These are phyloP conservation scores for Ilex asprella DNA, from an alignment of 257 asterid genomes.

Conservation along the genomic window DNA sequence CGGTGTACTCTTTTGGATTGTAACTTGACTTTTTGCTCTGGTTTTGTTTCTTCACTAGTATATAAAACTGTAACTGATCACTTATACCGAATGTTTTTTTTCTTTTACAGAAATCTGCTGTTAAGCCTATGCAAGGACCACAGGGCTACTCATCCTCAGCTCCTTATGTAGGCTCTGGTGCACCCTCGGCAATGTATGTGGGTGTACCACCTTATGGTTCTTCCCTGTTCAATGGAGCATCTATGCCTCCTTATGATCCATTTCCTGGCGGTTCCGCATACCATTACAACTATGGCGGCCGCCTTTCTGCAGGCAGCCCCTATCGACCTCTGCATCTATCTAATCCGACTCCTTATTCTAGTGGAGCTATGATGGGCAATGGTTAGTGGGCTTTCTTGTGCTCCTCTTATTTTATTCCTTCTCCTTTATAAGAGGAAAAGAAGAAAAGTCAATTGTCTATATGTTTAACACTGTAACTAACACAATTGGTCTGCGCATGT, in stretches of 20 bases:
- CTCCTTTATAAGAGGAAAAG: background rate
- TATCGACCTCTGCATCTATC: conserved; percentile 65
- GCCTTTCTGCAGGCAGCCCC: conserved; percentile 75
- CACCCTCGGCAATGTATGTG: conserved; percentile 74
- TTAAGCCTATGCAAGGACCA: conserved; percentile 60
- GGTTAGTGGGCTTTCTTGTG: conserved; percentile 16
- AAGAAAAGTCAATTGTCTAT: too few relatives aligned
- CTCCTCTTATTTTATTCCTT: conserved; percentile 7
- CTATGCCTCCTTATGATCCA: conserved; percentile 78
- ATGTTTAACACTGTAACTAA: too few relatives aligned
- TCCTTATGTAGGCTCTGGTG: conserved; percentile 64
- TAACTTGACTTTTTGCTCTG: background rate
- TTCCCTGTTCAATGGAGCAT: conserved; percentile 59
- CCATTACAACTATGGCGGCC: conserved; percentile 73
- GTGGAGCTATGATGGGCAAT: conserved; percentile 65
- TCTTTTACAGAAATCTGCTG: conserved; percentile 50
- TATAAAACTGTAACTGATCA: background rate
- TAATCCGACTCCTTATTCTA: conserved; percentile 63
- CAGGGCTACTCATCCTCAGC: conserved; percentile 56
- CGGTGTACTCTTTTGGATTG: too few relatives aligned
- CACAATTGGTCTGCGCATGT: too few relatives aligned
- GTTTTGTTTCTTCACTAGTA: conserved; percentile 1
- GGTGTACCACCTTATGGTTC: conserved; percentile 78
- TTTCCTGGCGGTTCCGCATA: conserved; percentile 77
- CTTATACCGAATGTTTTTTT: background rate